Conservation (phyloP, 2,329 filamentous ascomycete genomes). For the Diaporthe ilicicola region DNA sequence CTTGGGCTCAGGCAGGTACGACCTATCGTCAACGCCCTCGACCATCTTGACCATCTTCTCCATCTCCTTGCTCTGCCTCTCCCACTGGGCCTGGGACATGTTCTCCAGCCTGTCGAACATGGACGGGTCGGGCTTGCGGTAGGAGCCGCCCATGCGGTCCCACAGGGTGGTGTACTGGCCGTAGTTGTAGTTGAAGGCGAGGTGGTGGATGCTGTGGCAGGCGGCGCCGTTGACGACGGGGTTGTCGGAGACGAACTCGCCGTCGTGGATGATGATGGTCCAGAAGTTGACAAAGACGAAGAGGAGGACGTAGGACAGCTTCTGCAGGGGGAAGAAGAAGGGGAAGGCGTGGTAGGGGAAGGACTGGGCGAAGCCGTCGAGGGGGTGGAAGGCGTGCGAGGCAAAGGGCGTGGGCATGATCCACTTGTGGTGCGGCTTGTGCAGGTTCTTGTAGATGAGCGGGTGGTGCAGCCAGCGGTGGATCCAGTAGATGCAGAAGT, state of each 20-base stretch:
- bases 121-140: slow-evolving; percentile 84
- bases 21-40: slow-evolving; percentile 62
- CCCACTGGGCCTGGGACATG: slow-evolving; percentile 84
- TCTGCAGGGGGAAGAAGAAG: slow-evolving; percentile 91
- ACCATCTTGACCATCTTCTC: slow-evolving; percentile 80
- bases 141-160: slow-evolving; percentile 88
- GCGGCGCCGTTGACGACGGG: slow-evolving; percentile 94
- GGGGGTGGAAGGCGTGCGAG: slow-evolving; percentile 91
- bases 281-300: slow-evolving; percentile 96
- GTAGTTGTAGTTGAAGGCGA: slow-evolving; percentile 91
- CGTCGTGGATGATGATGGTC: slow-evolving; percentile 96
- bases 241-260: slow-evolving; percentile 90
- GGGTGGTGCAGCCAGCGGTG: slow-evolving; percentile 88
- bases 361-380: slow-evolving; percentile 90
- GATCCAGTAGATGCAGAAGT: slow-evolving; percentile 91
- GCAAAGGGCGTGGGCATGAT: slow-evolving; percentile 97
- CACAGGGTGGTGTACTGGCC: slow-evolving; percentile 94
- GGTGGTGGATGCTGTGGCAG: slow-evolving; percentile 91
- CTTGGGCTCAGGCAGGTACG: slow-evolving; percentile 55
- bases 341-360: slow-evolving; percentile 94
- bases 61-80: slow-evolving; percentile 78
- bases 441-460: slow-evolving; percentile 82
- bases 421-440: slow-evolving; percentile 99
- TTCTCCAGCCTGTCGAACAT: slow-evolving; percentile 87
- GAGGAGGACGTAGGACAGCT: slow-evolving; percentile 84